phyloP scores from a whole-genome alignment of 192 early-diverging fungal species.

The Podila horticola region DNA sequence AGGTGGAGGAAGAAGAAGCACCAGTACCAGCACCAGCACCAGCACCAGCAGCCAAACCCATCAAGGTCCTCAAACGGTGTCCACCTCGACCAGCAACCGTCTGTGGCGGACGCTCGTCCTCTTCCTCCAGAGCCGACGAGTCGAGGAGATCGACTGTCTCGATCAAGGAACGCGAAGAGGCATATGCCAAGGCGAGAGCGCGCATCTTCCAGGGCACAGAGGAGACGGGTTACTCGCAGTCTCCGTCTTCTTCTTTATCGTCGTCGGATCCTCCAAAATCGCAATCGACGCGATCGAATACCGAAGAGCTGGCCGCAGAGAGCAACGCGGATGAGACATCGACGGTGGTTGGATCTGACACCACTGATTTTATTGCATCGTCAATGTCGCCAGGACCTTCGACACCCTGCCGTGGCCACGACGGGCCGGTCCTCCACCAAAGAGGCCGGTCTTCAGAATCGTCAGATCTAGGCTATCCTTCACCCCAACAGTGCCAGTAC shows the following conservation, averaged over 20 bases:
- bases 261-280: not conserved
- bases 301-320: too few species aligned
- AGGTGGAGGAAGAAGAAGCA: conserved; percentile 26
- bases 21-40: too few species aligned
- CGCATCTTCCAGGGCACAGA: conserved; percentile 65
- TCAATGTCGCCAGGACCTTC: too few species aligned
- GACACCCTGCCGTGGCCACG: too few species aligned
- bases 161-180: conserved; percentile 70
- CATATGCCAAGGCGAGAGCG: conserved; percentile 75
- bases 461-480: too few species aligned
- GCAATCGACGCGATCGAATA: too few species aligned
- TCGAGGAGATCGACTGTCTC: conserved; percentile 55
- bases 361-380: too few species aligned
- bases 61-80: conserved; percentile 59
- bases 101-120: conserved; percentile 11
- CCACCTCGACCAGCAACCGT: conserved; percentile 10
- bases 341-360: too few species aligned
- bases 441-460: too few species aligned
- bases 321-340: too few species aligned
- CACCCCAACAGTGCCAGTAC: too few species aligned
- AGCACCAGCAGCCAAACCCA: conserved; percentile 15
- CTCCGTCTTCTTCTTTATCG: not conserved
- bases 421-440: too few species aligned
- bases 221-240: not conserved
- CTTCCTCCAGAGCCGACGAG: not conserved